These are phyloP conservation scores for Aspergillus bombycis DNA, from an alignment of 2,329 filamentous ascomycete genomes.

Conservation along the genomic window DNA sequence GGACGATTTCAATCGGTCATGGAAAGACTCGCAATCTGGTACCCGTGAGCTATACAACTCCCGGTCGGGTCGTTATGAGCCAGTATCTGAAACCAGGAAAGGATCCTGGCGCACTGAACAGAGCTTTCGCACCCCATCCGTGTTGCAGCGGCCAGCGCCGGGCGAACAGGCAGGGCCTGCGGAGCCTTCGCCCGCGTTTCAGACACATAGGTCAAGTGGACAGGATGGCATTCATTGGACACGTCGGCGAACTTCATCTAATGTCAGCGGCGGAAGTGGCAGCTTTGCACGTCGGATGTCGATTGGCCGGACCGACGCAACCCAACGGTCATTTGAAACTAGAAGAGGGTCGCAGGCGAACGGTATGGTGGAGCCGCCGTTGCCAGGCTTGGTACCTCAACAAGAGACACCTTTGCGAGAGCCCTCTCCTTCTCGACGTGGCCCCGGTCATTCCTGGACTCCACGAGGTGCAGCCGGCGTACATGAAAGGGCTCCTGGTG, in stretches of 20 bases:
- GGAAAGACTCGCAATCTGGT: slow-evolving; percentile 69
- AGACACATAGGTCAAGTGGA: slow-evolving; percentile 72
- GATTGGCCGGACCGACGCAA: slow-evolving; percentile 51
- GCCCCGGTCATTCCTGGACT: slow-evolving; percentile 33
- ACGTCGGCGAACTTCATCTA: slow-evolving; percentile 83
- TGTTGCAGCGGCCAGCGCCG: slow-evolving; percentile 74
- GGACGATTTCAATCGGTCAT: slow-evolving; percentile 88
- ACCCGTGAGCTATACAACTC: slow-evolving; percentile 88
- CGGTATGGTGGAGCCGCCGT: slow-evolving; percentile 37
- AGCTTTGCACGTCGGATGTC: slow-evolving; percentile 67
- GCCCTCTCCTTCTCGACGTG: slow-evolving; percentile 31
- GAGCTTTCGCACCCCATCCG: slow-evolving; percentile 70
- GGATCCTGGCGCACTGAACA: slow-evolving; percentile 69
- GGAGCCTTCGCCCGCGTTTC: slow-evolving; percentile 85
- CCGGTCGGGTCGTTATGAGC: slow-evolving; percentile 91
- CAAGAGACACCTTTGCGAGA: slow-evolving; percentile 28
- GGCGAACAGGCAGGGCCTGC: slow-evolving; percentile 67
- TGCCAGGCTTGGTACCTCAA: slow-evolving; percentile 29
- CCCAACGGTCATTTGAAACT: slow-evolving; percentile 42
- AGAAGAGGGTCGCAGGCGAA: slow-evolving; percentile 44
- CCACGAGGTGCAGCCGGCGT: slow-evolving; percentile 31
- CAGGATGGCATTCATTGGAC: slow-evolving; percentile 66
- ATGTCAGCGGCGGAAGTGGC: slow-evolving; percentile 84
- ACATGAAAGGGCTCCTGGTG: slow-evolving; percentile 30
- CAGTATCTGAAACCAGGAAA: slow-evolving; percentile 74